Base-by-base conservation (phyloP, 2,329 filamentous ascomycete genomes). In the Ophiostoma pallidulum region DNA sequence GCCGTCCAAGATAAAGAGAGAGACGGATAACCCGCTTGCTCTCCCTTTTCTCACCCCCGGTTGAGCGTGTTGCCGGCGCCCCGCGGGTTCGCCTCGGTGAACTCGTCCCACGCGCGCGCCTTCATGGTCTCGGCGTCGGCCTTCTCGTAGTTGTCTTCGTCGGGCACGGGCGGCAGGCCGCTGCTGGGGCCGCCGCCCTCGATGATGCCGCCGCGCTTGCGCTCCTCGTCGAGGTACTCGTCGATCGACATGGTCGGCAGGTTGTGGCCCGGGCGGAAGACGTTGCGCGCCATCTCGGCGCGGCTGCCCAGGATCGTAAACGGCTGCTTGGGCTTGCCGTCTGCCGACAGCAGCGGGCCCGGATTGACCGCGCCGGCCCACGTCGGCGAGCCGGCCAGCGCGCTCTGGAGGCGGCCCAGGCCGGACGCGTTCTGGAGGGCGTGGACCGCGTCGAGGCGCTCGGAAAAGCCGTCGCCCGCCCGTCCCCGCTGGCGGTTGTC, bases 211-310 rank as follows among this genome's bases (percentile, higher is more conserved):
- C 92, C 92, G 53, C 86, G 73, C 55, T 78, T 76, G 60, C 77
- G 77, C 69, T 97, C 92, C 65, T 97, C 91, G 45, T 94, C 92
- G 14, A 98, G 72, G 60, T 97, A 98, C 68, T 98, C 92, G 57
- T 98, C 92, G 52, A 98, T 96, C 2, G 80, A 86, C 92, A 98
- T 97, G 3, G 92, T 97, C 1, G 92, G 92, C 50, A 98, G 69
- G 65, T 87, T 96, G 63, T 98, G 92, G 8, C 92, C 88, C 0
- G 88, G 80, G 47, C 86, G 77, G 66, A 98, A 98, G 0, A 98
- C 91, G 3, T 84, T 84, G 50, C 82, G 74, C 51, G 82, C 78
- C 50, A 95, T 66, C 52, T 88, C 82, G 52, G 87, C 80, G 32
- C 92, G 77, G 55, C 75, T 83, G 50, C 84, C 82, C 4, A 94